phyloP scores from a whole-genome alignment of 2,329 filamentous ascomycete species.

The Dothidotthia symphoricarpi region DNA sequence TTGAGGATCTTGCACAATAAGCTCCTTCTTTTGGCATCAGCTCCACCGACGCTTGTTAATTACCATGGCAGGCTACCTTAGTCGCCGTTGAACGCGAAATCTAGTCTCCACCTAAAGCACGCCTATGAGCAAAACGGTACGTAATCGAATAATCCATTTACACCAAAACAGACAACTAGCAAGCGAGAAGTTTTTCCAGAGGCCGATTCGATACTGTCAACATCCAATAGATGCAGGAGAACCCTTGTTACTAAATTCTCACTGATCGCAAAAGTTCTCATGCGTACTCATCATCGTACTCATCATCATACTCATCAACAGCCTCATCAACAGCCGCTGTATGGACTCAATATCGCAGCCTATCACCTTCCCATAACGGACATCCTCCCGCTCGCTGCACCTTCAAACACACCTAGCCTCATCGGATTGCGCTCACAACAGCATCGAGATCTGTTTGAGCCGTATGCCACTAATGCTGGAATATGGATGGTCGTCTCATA shows the following conservation, averaged over 20 bases:
- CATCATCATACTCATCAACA: no score
- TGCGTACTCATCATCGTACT: constrained; percentile 20
- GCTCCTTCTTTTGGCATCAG: no score
- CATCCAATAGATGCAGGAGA: not conserved
- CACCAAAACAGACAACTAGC: no score
- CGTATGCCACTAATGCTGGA: constrained; percentile 38
- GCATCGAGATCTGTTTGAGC: constrained; percentile 39
- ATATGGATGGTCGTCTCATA: constrained; percentile 38
- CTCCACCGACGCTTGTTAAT: no score
- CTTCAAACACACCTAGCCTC: constrained; percentile 25
- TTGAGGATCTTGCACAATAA: no score
- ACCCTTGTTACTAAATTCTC: not conserved
- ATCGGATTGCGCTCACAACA: constrained; percentile 35
- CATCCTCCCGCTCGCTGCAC: constrained; percentile 32
- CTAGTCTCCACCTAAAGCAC: no score
- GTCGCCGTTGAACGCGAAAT: no score
- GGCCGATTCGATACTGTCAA: not conserved
- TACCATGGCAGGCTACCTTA: no score
- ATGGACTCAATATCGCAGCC: no score
- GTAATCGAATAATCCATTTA: no score
- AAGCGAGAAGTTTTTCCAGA: not conserved
- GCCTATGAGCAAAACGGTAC: no score
- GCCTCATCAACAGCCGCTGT: no score
- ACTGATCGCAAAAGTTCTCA: constrained; percentile 6
- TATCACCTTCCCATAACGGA: constrained; percentile 29